Evolutionary conservation across 805 yeast species (phyloP).

Genomic region (Metschnikowia amazonensis): DNA sequence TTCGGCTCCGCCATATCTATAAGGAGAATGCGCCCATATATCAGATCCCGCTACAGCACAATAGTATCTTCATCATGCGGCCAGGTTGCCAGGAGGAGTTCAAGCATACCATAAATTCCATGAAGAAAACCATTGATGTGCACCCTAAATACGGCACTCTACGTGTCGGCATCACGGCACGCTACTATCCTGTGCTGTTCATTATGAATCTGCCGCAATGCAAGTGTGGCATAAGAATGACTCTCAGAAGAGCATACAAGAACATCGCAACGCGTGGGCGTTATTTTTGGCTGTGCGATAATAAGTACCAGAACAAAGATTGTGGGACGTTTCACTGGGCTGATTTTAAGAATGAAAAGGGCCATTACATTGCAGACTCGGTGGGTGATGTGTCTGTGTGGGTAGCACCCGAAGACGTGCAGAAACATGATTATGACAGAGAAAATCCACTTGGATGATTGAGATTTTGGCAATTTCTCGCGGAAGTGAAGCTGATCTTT

Average conservation of each 20-base stretch:
- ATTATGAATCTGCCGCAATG: conserved; percentile 41
- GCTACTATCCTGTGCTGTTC: conserved; percentile 47
- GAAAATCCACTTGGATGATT: neutral
- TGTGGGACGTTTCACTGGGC: conserved; percentile 53
- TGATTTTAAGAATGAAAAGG: conserved; percentile 32
- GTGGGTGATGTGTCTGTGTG: conserved; percentile 39
- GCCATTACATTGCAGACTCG: conserved; percentile 31
- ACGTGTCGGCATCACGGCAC: conserved; percentile 63
- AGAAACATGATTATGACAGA: conserved; percentile 7
- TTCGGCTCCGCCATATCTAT: conserved; percentile 49
- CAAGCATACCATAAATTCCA: conserved; percentile 60
- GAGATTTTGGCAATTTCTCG: neutral
- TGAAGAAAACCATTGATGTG: conserved; percentile 33
- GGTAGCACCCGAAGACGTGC: conserved; percentile 43
- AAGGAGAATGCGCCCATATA: conserved; percentile 31
- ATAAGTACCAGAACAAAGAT: conserved; percentile 39
- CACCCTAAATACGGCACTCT: conserved; percentile 49
- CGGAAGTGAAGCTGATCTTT: neutral
- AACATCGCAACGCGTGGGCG: conserved; percentile 45
- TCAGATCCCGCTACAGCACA: conserved; percentile 65
- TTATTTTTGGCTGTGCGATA: conserved; percentile 66
- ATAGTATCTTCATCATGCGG: conserved; percentile 66
- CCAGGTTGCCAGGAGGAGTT: conserved; percentile 76
- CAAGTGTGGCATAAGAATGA: conserved; percentile 47
- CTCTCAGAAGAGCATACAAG: conserved; percentile 53